Percentiles rank a stretch among this genome's conserved stretches.
phyloP scores from a whole-genome alignment of 495 filamentous ascomycete genomes.

The Trichoderma virens region DNA sequence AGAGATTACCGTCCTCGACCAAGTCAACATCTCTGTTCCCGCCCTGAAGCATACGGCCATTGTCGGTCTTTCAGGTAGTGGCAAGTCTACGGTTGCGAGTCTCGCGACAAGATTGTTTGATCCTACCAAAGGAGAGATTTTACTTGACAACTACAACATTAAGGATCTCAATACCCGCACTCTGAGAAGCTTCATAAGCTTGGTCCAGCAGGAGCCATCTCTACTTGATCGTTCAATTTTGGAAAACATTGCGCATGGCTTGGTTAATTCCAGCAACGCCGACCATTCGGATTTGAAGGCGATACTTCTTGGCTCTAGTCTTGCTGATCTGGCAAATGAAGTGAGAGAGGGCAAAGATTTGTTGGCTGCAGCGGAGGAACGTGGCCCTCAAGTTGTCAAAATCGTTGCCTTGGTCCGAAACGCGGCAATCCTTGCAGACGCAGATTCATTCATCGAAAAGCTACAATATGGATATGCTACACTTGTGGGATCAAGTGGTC shows the following conservation, averaged over 20 bases:
- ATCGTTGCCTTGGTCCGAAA: constrained; percentile 25
- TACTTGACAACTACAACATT: constrained; percentile 46
- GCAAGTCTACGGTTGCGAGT: constrained; percentile 59
- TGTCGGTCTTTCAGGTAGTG: constrained; percentile 61
- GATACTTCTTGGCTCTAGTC: constrained; percentile 13
- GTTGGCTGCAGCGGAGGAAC: constrained; percentile 18
- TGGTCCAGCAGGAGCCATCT: constrained; percentile 62
- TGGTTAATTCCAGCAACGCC: constrained; percentile 48
- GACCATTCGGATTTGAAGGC: constrained; percentile 27
- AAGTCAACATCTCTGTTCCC: constrained; percentile 42
- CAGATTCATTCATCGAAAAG: constrained; percentile 26
- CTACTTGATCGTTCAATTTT: constrained; percentile 58
- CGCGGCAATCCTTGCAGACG: constrained; percentile 32
- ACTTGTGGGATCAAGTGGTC: constrained; percentile 37
- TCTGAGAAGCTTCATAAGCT: constrained; percentile 47
- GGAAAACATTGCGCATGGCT: constrained; percentile 60
- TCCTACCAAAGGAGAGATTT: constrained; percentile 32
- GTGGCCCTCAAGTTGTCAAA: constrained; percentile 20
- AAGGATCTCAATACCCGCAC: constrained; percentile 47
- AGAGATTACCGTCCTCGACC: constrained; percentile 41
- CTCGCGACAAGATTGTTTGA: constrained; percentile 49
- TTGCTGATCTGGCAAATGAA: constrained; percentile 14
- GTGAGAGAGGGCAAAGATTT: constrained; percentile 8
- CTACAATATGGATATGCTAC: constrained; percentile 39
- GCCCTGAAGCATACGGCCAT: constrained; percentile 55